phyloP scores from a whole-genome alignment of 768 basidiomycete species.

The Russula foetens region DNA sequence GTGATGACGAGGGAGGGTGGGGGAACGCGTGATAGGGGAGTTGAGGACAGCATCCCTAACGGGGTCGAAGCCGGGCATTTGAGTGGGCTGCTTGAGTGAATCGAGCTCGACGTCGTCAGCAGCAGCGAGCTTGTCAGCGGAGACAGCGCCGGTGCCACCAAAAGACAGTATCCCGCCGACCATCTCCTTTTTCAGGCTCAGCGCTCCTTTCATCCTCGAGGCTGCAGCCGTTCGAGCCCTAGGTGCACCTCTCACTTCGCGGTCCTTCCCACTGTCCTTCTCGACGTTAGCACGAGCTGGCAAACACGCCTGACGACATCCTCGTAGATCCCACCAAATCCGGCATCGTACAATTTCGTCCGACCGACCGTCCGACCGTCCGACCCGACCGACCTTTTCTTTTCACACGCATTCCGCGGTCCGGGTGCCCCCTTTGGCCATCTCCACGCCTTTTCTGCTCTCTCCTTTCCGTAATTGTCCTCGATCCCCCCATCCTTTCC shows the following conservation, averaged over 20 bases:
- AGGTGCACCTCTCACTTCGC: neutral
- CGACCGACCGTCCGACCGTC: too few species aligned
- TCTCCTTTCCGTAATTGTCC: slow-evolving; percentile 1
- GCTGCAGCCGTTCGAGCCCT: neutral
- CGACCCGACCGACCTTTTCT: too few species aligned
- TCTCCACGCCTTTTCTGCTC: slow-evolving; percentile 3
- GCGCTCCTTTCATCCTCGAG: slow-evolving; percentile 12
- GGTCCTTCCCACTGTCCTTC: neutral
- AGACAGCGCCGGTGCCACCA: neutral
- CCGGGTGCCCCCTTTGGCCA: neutral
- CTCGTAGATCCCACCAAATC: slow-evolving; percentile 12
- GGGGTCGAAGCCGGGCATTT: slow-evolving; percentile 75
- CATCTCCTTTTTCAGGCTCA: slow-evolving; percentile 14
- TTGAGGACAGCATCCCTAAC: slow-evolving; percentile 82
- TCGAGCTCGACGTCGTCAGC: slow-evolving; percentile 5
- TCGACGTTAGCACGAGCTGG: neutral
- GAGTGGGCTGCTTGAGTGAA: neutral
- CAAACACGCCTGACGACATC: neutral
- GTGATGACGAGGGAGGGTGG: slow-evolving; percentile 29
- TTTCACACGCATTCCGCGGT: neutral
- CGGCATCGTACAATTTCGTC: slow-evolving; percentile 7
- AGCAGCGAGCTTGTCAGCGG: slow-evolving; percentile 4
- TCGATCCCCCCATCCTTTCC: slow-evolving; percentile 1
- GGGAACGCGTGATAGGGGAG: slow-evolving; percentile 51
- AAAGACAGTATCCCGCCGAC: slow-evolving; percentile 4